Percentiles rank a stretch among this genome's conserved stretches.
These are phyloP conservation scores for Starmerella bombi DNA, from an alignment of 805 yeast species.

Conservation along the genomic window DNA sequence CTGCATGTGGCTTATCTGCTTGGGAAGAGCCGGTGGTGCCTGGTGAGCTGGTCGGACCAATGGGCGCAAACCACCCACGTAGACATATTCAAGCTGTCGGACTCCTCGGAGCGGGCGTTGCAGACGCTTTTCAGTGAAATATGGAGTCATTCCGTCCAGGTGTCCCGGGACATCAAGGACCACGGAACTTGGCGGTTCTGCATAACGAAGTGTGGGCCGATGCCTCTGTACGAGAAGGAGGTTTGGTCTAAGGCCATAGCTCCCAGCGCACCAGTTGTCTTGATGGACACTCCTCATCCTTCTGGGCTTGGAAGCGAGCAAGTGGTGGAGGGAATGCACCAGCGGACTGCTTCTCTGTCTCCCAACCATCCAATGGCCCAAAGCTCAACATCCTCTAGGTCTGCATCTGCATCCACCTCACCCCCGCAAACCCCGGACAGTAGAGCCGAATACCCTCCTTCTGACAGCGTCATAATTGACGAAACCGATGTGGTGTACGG, in stretches of 20 bases:
- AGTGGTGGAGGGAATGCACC: background rate
- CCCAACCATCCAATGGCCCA: too few species aligned
- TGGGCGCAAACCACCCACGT: conserved; percentile 50
- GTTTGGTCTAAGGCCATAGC: conserved; percentile 22
- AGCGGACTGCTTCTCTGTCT: background rate
- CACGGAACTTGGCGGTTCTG: conserved; percentile 26
- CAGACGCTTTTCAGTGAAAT: conserved; percentile 16
- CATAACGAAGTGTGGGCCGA: conserved; percentile 27
- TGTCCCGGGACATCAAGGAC: conserved; percentile 4
- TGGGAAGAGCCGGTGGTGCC: conserved; percentile 67
- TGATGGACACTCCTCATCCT: conserved; percentile 16
- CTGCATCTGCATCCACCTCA: background rate
- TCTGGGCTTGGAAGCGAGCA: conserved; percentile 6
- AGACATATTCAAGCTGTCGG: conserved; percentile 35
- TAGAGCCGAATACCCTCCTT: background rate
- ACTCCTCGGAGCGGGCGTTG: conserved; percentile 11
- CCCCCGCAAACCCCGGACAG: background rate
- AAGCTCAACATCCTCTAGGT: too few species aligned
- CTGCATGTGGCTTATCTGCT: conserved; percentile 78
- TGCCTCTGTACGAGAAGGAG: conserved; percentile 26
- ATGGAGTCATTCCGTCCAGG: conserved; percentile 12
- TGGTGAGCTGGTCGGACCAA: conserved; percentile 84
- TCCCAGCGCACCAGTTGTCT: conserved; percentile 1
- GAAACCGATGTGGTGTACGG: conserved; percentile 16
- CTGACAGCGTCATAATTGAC: conserved; percentile 12